These are phyloP conservation scores for Neonothopanus nambi DNA, from an alignment of 1,284 basidiomycete species.

Conservation along the genomic window DNA sequence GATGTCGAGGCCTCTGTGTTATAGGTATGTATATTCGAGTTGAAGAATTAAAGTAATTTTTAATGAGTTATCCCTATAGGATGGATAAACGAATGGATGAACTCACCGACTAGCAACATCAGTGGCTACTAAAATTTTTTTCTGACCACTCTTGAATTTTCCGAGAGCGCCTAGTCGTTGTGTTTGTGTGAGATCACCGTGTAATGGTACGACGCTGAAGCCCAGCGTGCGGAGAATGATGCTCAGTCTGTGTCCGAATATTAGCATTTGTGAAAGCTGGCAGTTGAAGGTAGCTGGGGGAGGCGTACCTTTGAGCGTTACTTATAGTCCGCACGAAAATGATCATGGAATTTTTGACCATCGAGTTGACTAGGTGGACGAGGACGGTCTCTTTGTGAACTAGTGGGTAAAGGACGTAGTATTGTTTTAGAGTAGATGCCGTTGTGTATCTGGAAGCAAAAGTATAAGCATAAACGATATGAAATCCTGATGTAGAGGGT, in stretches of 20 bases:
- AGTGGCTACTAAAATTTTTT: conserved; percentile 91
- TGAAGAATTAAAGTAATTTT: conserved; percentile 4
- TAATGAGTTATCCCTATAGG: no score
- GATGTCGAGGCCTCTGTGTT: conserved; percentile 86
- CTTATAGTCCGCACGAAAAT: conserved; percentile 96
- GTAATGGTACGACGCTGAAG: conserved; percentile 94
- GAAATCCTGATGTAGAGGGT: not conserved
- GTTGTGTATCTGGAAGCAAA: conserved; percentile 91
- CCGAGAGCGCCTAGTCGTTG: conserved; percentile 89
- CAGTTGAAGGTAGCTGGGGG: not conserved
- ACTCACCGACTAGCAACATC: conserved; percentile 90
- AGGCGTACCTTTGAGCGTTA: conserved; percentile 82
- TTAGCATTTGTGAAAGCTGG: not conserved
- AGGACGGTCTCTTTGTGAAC: conserved; percentile 92
- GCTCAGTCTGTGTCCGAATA: conserved; percentile 59
- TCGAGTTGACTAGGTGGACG: conserved; percentile 85
- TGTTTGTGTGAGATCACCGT: conserved; percentile 94
- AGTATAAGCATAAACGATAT: conserved; percentile 9
- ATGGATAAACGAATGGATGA: not conserved
- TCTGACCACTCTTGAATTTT: conserved; percentile 94
- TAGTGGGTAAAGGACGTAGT: conserved; percentile 93
- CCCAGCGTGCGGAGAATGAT: conserved; percentile 92
- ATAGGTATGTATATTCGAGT: no score
- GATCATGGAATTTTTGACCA: conserved; percentile 92
- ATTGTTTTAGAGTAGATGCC: conserved; percentile 92